Conservation (phyloP, 2,329 filamentous ascomycete species). For the Beauveria bassiana region DNA sequence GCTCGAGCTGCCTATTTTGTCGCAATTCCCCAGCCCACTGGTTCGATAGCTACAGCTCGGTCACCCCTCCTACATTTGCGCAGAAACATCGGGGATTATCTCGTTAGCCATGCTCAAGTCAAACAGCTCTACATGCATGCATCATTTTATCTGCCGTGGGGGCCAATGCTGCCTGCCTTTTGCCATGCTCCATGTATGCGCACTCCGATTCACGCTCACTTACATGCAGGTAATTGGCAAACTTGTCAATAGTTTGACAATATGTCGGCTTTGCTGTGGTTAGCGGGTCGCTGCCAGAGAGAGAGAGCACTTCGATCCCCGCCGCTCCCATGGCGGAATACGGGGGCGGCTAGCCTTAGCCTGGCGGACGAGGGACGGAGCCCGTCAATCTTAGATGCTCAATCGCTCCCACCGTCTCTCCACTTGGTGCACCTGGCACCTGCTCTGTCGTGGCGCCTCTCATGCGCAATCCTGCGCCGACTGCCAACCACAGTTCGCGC, state of each 20-base stretch:
- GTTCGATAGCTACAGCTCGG: background rate
- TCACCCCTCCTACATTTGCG: background rate
- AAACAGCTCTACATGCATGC: background rate
- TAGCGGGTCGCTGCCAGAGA: background rate
- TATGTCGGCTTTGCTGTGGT: background rate
- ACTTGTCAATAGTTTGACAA: background rate
- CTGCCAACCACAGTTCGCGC: conserved; percentile 2
- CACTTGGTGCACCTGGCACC: background rate
- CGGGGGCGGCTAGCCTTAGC: background rate
- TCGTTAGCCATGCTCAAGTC: background rate
- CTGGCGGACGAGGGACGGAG: background rate
- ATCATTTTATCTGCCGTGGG: background rate
- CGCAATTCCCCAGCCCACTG: background rate
- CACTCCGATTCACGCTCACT: background rate
- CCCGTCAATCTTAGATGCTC: conserved; percentile 7
- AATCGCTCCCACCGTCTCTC: background rate
- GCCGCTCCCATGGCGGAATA: background rate
- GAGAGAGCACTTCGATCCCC: background rate
- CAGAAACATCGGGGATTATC: background rate
- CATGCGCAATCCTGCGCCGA: conserved; percentile 3
- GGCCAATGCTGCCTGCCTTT: background rate
- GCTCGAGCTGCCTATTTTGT: background rate
- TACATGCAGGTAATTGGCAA: background rate
- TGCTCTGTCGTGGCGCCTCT: conserved; percentile 1
- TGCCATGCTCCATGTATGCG: background rate